Percentiles rank a stretch among this genome's conserved stretches.
Conservation (phyloP, 2,329 filamentous ascomycete genomes). For the Exophiala sp. region DNA sequence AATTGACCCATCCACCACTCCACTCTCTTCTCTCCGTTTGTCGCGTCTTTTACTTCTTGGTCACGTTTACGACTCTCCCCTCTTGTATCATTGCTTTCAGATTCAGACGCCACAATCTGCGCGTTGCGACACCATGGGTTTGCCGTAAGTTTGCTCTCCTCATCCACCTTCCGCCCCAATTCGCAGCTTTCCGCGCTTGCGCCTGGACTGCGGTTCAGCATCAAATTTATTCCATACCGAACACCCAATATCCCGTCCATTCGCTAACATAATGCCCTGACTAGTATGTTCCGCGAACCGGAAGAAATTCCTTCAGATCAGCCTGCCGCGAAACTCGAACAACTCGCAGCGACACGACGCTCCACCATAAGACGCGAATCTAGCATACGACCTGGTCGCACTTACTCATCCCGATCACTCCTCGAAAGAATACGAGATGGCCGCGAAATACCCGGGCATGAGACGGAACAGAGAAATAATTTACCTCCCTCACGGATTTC, state of each 20-base stretch:
- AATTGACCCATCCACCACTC: slow-evolving; percentile 13
- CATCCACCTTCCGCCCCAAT: slow-evolving; percentile 6
- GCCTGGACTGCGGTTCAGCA: slow-evolving; percentile 12
- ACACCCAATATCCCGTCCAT: not conserved
- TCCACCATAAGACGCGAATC: slow-evolving; percentile 57
- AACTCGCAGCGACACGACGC: slow-evolving; percentile 48
- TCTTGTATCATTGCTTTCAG: slow-evolving; percentile 23
- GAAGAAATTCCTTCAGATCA: slow-evolving; percentile 43
- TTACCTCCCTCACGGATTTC: slow-evolving; percentile 4
- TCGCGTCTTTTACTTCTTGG: slow-evolving; percentile 10
- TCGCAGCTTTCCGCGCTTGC: slow-evolving; percentile 19
- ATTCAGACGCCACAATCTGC: slow-evolving; percentile 12
- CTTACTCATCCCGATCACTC: slow-evolving; percentile 11
- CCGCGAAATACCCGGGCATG: slow-evolving; percentile 7
- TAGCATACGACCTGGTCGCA: slow-evolving; percentile 30
- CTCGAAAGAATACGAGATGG: slow-evolving; percentile 19
- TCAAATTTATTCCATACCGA: slow-evolving; percentile 20
- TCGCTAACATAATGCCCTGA: slow-evolving; percentile 10
- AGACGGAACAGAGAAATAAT: slow-evolving; percentile 3
- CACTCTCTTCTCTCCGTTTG: slow-evolving; percentile 16
- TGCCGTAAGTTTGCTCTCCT: slow-evolving; percentile 41
- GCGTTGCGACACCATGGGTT: slow-evolving; percentile 41
- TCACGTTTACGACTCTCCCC: slow-evolving; percentile 14
- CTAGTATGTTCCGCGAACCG: slow-evolving; percentile 55
- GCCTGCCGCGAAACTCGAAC: slow-evolving; percentile 49